Base-by-base conservation (phyloP, 768 basidiomycete species). In the Termitomyces bulborhizus region DNA sequence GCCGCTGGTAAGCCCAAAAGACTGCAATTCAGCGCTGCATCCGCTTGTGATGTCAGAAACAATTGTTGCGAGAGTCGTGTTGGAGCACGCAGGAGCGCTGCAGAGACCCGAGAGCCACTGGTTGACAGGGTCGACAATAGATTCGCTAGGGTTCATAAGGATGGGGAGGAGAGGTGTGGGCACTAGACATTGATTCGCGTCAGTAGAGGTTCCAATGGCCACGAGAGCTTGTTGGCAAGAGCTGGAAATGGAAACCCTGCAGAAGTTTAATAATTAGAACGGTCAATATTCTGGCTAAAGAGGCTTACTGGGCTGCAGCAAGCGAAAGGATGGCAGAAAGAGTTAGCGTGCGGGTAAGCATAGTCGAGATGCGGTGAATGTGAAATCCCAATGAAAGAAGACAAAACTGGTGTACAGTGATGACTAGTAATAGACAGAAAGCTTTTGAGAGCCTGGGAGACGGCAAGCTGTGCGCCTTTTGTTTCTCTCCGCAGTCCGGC, bases 51-150 rank as follows among this genome's bases (percentile, higher is more conserved):
- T 51, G 61, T 81, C 83, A 31, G 71, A 62, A 7, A 83, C 78
- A 44, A 88, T 72, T 1, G 71, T 62, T 18, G 83, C 68, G 9
- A 91, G 73, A 0, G 85, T 83, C 18, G 68, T 69, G 57, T 90
- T 86, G 60, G 73, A 79, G 65, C 88, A 89, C 8, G 79, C 57
- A 6, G 66, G 69, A 45, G 71, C 69, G 16, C 74, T 59, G 65
- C 87, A 88, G 50, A 86, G 37, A 46, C 77, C 79, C 0, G 68
- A 73, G 46, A 88, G 68, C 88, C 88, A 91, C 40, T 51, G 75
- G 67, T 85, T 71, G 53, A 89, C 60, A 12, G 81, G 71, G 4
- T 61, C 58, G 45, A 84, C 56, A 9, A 81, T 79, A 16, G 66
- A 59, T 49, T 71, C 71, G 12, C 59, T 46, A 54, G 63, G 58